A percentile compares a stretch with the other conserved stretches of the same genome.
These are phyloP conservation scores for Alnus rubra DNA, from an alignment of 306 rosid genomes.

Conservation along the genomic window DNA sequence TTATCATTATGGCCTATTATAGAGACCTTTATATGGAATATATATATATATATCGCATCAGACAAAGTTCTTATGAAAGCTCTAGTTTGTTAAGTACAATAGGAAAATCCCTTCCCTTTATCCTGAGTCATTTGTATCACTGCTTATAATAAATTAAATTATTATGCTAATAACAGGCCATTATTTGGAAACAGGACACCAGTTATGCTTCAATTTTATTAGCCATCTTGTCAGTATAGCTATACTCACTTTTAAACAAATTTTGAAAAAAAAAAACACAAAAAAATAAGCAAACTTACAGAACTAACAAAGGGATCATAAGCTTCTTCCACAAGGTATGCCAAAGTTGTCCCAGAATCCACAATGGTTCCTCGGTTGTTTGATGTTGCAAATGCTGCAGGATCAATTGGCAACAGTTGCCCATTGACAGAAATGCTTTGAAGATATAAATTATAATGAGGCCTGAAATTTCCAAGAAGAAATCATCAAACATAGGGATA, in stretches of 20 bases:
- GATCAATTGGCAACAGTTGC: slow-evolving; percentile 68
- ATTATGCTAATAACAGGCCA: not conserved
- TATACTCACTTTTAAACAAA: not conserved
- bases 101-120: not conserved
- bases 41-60: too few relatives aligned
- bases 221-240: not conserved
- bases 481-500: slow-evolving; percentile 31
- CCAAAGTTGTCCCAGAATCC: slow-evolving; percentile 87
- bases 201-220: not conserved
- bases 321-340: slow-evolving; percentile 87
- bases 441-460: slow-evolving; percentile 88
- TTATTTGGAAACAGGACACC: not conserved
- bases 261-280: not conserved
- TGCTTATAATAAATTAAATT: not conserved
- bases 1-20: not conserved
- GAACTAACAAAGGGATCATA: slow-evolving; percentile 76
- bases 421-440: slow-evolving; percentile 84
- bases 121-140: not conserved
- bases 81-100: not conserved
- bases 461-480: slow-evolving; percentile 55
- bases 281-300: slow-evolving; percentile 49
- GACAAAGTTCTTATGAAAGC: not conserved
- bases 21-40: not conserved
- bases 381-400: slow-evolving; percentile 70
- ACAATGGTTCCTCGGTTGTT: slow-evolving; percentile 78